These are phyloP conservation scores for Papiliotrema flavescens DNA, from an alignment of 1,284 basidiomycete genomes.

Conservation along the genomic window DNA sequence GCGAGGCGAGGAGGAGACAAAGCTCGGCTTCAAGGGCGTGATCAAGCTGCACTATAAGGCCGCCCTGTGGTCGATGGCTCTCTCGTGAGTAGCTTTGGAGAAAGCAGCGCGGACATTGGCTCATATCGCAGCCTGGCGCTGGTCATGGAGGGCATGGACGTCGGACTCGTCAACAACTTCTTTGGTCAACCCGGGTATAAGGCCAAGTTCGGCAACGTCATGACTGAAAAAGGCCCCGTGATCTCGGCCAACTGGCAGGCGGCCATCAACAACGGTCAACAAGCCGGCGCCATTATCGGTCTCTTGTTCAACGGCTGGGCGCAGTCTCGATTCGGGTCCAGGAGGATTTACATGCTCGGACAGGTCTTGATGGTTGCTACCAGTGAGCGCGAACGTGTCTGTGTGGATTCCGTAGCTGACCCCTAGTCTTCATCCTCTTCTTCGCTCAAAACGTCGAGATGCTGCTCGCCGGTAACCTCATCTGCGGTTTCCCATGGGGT, in stretches of 20 bases:
- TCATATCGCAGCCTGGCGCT: constrained; percentile 27
- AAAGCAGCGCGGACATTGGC: not conserved
- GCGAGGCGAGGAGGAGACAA: constrained; percentile 2
- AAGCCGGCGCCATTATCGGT: constrained; percentile 45
- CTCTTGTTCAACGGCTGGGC: constrained; percentile 36
- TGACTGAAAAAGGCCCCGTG: not conserved
- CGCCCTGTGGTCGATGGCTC: constrained; percentile 1
- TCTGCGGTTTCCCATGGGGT: constrained; percentile 45
- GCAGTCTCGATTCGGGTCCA: constrained; percentile 39
- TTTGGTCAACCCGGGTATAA: constrained; percentile 46
- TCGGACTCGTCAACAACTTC: constrained; percentile 40
- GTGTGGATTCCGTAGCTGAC: not conserved
- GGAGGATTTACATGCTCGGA: constrained; percentile 21
- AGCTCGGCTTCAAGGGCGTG: constrained; percentile 2
- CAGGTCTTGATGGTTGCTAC: constrained; percentile 35
- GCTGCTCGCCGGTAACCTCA: constrained; percentile 31
- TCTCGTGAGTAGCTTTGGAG: not conserved
- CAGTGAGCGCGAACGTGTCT: constrained; percentile 21
- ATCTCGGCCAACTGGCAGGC: constrained; percentile 51
- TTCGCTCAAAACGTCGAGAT: constrained; percentile 25
- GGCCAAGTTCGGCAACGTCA: constrained; percentile 17
- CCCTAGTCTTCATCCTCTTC: constrained; percentile 36
- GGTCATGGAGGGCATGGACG: constrained; percentile 50
- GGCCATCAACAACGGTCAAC: constrained; percentile 44
- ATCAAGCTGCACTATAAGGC: not conserved